These are phyloP conservation scores for Populus euphratica DNA, from an alignment of 345 rosid genomes.

Conservation along the genomic window DNA sequence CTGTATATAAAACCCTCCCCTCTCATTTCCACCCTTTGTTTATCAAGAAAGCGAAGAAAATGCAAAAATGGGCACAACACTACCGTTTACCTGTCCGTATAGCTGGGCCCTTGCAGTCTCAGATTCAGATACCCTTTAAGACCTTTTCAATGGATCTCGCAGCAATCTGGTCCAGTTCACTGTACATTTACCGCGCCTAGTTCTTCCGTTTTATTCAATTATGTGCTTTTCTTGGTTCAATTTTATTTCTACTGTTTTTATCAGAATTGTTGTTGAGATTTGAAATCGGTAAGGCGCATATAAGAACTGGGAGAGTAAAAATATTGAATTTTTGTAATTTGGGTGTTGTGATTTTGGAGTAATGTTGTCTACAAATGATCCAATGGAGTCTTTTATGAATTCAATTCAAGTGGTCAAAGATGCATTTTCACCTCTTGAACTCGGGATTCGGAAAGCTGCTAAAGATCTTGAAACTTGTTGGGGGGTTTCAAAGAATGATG, in stretches of 20 bases:
- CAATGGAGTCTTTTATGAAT: slow-evolving; percentile 51
- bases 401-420: slow-evolving; percentile 71
- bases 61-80: background rate
- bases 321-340: background rate
- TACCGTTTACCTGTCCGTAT: background rate
- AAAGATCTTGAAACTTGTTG: slow-evolving; percentile 63
- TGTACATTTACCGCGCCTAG: background rate
- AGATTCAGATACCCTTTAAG: background rate
- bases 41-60: background rate
- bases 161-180: slow-evolving; percentile 3
- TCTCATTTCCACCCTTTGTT: background rate
- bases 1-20: background rate
- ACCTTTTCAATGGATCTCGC: slow-evolving; percentile 13
- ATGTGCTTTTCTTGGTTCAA: background rate
- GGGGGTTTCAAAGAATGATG: slow-evolving; percentile 31
- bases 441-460: slow-evolving; percentile 60
- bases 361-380: slow-evolving; percentile 76
- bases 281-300: background rate
- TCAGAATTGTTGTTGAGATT: background rate
- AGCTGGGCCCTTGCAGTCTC: slow-evolving; percentile 8
- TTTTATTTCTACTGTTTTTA: background rate
- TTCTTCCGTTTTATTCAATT: background rate
- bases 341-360: slow-evolving; percentile 16
- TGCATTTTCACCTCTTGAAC: slow-evolving; percentile 58
- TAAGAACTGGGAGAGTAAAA: background rate